A percentile compares a stretch with the other conserved stretches of the same genome.
phyloP scores from a whole-genome alignment of 2,329 filamentous ascomycete species.

The Trematosphaeria pertusa region DNA sequence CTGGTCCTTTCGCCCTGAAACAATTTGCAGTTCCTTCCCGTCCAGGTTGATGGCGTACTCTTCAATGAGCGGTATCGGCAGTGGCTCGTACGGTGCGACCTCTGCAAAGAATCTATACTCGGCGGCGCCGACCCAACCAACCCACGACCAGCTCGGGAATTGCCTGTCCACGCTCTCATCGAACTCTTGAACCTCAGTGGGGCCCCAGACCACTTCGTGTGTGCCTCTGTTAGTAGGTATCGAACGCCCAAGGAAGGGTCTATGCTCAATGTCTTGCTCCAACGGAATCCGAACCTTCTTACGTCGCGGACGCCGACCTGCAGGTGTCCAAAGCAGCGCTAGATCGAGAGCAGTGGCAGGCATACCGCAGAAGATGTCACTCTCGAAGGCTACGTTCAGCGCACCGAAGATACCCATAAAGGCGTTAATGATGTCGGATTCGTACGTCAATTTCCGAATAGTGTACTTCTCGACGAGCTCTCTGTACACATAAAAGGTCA shows the following conservation, averaged over 20 bases:
- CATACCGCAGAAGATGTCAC: background rate
- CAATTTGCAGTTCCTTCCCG: background rate
- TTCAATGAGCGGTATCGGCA: background rate
- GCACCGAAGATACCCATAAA: background rate
- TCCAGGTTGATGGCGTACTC: background rate
- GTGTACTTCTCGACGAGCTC: background rate
- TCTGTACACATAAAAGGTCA: background rate
- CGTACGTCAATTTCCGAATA: background rate
- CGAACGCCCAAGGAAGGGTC: too few relatives aligned
- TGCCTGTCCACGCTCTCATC: background rate
- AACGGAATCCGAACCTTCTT: too few relatives aligned
- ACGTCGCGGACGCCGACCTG: background rate
- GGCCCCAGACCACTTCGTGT: background rate
- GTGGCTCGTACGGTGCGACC: background rate
- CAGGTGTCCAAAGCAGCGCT: background rate
- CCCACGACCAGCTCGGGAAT: slow-evolving; percentile 3
- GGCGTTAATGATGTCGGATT: background rate
- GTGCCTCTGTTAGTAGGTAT: too few relatives aligned
- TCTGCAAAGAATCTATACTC: background rate
- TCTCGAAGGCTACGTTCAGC: background rate
- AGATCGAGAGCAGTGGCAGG: background rate
- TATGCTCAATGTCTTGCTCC: too few relatives aligned
- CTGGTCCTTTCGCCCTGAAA: background rate
- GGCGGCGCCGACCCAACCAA: background rate
- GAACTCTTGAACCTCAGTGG: background rate